Evolutionary conservation across 345 rosid genomes (phyloP), one percentile per base, ranked within the genome.

Genomic region (Moringa oleifera): DNA sequence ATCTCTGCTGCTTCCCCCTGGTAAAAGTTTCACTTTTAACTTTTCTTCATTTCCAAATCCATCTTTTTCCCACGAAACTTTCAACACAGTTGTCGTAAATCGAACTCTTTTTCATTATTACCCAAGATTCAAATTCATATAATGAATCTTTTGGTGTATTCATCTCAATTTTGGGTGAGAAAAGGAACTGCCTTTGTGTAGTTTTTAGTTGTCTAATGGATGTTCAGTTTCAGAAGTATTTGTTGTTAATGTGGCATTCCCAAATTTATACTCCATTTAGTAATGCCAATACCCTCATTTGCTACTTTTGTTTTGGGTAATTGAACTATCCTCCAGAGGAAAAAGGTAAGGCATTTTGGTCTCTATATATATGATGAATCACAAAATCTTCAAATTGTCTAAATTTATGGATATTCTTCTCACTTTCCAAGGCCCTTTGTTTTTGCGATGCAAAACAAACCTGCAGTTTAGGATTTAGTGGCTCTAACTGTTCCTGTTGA

Each of bases 1-100:
- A 68, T 72, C 84, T 62, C 80, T 83, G 65, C 77, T 82, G 52
- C 81, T 83, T 54, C 87, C 89, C 31, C 74, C 79, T 55, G 79
- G 85, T 82, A 79, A 65, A 19, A 21, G n/a, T n/a, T 18, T 21
- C 51, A 54, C 1, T 23, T 58, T 20, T 58, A 4, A 37, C 18
- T 58, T 18, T 13, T 2, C 18, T 64, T 46, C 20, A 20, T 16
- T 69, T 63, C 23, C 19, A 22, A 23, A 23, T 36, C 1, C 36
- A 24, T 21, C 62, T 25, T 37, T 19, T 18, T 23, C 36, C 10
- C n/a, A 51, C 8, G 49, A 2, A 28, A 28, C 3, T 3, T 28
- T 8, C 18, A 1, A 5, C 23, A 23, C 28, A 21, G 3, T 15
- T 23, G 10, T 55, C 25, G 11, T 20, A 50, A 46, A 2, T 9